Conservation (phyloP, 495 filamentous ascomycete genomes). For the Penicillium desertorum region DNA sequence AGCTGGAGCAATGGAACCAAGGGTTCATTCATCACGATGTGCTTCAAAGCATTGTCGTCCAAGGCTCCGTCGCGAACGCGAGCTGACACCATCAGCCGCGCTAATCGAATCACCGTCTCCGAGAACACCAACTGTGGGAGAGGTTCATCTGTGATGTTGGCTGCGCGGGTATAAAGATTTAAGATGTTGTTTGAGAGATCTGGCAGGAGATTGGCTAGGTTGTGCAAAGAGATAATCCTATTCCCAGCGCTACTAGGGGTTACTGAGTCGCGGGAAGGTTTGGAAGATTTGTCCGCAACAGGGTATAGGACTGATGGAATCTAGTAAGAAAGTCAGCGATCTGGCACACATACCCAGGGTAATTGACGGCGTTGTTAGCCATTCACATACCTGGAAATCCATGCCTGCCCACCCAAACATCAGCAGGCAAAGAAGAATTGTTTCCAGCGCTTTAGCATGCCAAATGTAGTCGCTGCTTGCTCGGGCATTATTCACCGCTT, state of each 20-base stretch:
- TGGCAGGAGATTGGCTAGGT: constrained; percentile 62
- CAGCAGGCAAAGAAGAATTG: constrained; percentile 75
- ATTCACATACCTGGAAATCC: constrained; percentile 71
- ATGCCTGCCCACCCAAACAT: constrained; percentile 82
- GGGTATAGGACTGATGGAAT: constrained; percentile 65
- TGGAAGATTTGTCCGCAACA: constrained; percentile 53
- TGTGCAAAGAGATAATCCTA: constrained; percentile 58
- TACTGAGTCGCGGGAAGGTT: constrained; percentile 47
- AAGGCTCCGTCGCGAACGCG: constrained; percentile 68
- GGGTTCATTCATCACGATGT: constrained; percentile 62
- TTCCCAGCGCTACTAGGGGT: constrained; percentile 43
- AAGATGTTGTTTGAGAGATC: constrained; percentile 81
- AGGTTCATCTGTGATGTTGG: constrained; percentile 74
- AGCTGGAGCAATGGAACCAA: constrained; percentile 37
- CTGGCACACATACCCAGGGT: background rate
- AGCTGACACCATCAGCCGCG: constrained; percentile 68
- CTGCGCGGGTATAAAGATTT: constrained; percentile 73
- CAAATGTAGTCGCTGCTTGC: constrained; percentile 87
- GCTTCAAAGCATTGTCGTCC: constrained; percentile 62
- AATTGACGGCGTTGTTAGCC: background rate
- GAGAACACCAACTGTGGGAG: constrained; percentile 78
- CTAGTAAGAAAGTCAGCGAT: constrained; percentile 29
- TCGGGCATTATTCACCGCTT: constrained; percentile 74
- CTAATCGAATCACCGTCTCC: constrained; percentile 77
- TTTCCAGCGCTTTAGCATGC: constrained; percentile 94